Percentiles rank a stretch among this genome's conserved stretches.
Evolutionary conservation across 208 protist species (phyloP).

Genomic region (Trypanosoma cruzi): DNA sequence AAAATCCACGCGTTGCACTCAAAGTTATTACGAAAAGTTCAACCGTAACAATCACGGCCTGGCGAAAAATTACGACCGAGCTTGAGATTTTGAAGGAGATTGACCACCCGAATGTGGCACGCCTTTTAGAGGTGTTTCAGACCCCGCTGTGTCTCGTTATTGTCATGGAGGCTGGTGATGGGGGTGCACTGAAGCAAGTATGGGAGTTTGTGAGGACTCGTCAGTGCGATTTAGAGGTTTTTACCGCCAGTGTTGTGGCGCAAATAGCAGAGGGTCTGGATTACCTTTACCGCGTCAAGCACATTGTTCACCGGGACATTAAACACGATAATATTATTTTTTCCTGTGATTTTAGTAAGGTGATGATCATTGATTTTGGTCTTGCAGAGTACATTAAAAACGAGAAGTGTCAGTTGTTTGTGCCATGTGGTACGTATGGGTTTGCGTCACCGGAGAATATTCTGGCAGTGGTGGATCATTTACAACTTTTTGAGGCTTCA

Average conservation of each 20-base stretch:
- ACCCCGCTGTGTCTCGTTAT: constrained; percentile 57
- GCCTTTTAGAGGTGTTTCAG: constrained; percentile 72
- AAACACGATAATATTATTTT: constrained; percentile 90
- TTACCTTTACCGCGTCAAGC: constrained; percentile 64
- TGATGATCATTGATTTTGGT: constrained; percentile 89
- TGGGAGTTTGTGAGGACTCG: constrained; percentile 41
- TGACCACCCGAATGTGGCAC: constrained; percentile 60
- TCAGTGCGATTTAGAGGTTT: constrained; percentile 44
- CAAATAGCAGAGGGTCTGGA: constrained; percentile 62
- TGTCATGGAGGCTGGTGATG: constrained; percentile 79
- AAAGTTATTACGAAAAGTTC: constrained; percentile 60
- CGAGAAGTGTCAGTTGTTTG: constrained; percentile 30
- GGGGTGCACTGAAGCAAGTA: constrained; percentile 54
- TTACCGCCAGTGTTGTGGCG: constrained; percentile 57
- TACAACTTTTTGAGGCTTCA: constrained; percentile 36
- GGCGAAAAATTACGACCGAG: constrained; percentile 56
- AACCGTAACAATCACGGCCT: constrained; percentile 36
- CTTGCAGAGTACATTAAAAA: constrained; percentile 58
- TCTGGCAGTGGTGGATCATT: constrained; percentile 34
- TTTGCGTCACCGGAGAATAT: constrained; percentile 79
- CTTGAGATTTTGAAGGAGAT: constrained; percentile 45
- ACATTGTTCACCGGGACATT: constrained; percentile 84
- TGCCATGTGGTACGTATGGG: constrained; percentile 50
- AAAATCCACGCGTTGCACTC: constrained; percentile 46
- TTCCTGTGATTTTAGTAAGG: constrained; percentile 51